A percentile compares a stretch with the other conserved stretches of the same genome.
Evolutionary conservation across 208 protist species (phyloP).

Genomic region (Crithidia sp.): DNA sequence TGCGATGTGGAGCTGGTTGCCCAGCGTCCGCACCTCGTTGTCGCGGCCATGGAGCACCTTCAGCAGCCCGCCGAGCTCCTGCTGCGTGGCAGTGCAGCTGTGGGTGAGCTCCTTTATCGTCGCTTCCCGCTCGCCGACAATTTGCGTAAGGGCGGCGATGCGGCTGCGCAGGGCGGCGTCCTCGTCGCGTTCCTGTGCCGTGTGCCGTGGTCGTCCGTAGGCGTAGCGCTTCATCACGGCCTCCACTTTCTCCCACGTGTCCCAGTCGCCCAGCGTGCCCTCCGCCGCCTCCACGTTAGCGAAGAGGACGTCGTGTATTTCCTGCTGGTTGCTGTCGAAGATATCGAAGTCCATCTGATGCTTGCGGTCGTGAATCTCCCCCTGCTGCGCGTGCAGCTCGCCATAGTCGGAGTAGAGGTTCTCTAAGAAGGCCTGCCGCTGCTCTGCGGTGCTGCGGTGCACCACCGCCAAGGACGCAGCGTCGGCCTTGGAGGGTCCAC

Average conservation of each 20-base stretch:
- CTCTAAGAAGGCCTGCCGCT: slow-evolving; percentile 70
- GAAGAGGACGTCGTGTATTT: slow-evolving; percentile 71
- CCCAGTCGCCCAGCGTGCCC: slow-evolving; percentile 68
- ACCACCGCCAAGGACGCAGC: neutral
- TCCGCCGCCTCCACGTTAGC: slow-evolving; percentile 30
- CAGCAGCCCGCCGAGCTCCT: slow-evolving; percentile 58
- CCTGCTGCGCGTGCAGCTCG: slow-evolving; percentile 63
- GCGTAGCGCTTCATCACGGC: slow-evolving; percentile 70
- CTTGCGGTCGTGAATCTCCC: slow-evolving; percentile 65
- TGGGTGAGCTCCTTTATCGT: slow-evolving; percentile 24
- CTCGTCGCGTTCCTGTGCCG: slow-evolving; percentile 25
- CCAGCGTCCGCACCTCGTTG: slow-evolving; percentile 49
- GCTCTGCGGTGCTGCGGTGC: slow-evolving; percentile 45
- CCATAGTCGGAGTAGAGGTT: slow-evolving; percentile 74
- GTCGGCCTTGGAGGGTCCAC: slow-evolving; percentile 1
- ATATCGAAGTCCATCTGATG: slow-evolving; percentile 54
- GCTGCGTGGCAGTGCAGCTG: slow-evolving; percentile 35
- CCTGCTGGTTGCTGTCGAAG: slow-evolving; percentile 66
- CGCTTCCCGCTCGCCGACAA: slow-evolving; percentile 10
- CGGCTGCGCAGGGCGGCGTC: slow-evolving; percentile 38
- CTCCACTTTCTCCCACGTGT: slow-evolving; percentile 81
- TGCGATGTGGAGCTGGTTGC: slow-evolving; percentile 40
- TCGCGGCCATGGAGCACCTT: slow-evolving; percentile 66
- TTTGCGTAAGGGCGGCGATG: slow-evolving; percentile 31
- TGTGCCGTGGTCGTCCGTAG: slow-evolving; percentile 48